These are phyloP conservation scores for Schizothecium vesticola DNA, from an alignment of 495 filamentous ascomycete species.

Conservation along the genomic window DNA sequence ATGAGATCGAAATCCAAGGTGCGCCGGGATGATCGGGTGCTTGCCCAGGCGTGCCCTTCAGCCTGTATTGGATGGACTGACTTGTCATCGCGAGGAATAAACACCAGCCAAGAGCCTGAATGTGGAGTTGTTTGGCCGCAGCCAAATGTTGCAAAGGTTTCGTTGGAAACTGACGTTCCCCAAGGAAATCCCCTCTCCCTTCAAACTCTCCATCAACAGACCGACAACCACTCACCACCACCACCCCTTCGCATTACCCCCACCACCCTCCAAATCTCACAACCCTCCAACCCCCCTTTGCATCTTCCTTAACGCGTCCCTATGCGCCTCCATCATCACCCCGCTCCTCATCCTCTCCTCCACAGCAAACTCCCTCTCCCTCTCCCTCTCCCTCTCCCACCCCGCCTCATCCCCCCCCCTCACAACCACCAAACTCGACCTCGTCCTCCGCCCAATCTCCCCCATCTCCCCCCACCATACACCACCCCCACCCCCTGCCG, in stretches of 20 bases:
- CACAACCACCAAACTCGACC: conserved; percentile 32
- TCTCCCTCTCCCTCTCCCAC: conserved; percentile 38
- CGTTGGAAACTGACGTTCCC: neutral
- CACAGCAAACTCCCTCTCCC: conserved; percentile 49
- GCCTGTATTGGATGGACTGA: neutral
- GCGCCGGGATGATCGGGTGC: neutral
- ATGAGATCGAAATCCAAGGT: neutral
- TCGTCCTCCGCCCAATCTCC: conserved; percentile 34
- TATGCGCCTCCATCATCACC: conserved; percentile 70
- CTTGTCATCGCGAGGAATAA: neutral
- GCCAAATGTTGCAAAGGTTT: neutral
- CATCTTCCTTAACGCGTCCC: conserved; percentile 77
- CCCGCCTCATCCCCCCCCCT: conserved; percentile 45
- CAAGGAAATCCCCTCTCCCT: neutral
- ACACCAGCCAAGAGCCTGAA: neutral
- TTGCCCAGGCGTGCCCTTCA: neutral
- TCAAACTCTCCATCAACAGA: neutral
- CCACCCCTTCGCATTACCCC: neutral
- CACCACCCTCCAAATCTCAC: neutral
- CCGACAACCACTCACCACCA: too few species aligned
- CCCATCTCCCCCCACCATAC: conserved; percentile 21
- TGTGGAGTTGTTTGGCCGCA: neutral
- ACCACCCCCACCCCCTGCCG: conserved; percentile 13
- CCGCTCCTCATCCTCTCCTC: conserved; percentile 73
- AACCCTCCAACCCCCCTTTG: conserved; percentile 62